Evolutionary conservation across 2,329 filamentous ascomycete species (phyloP).

Genomic region (Hypocreales sp.): DNA sequence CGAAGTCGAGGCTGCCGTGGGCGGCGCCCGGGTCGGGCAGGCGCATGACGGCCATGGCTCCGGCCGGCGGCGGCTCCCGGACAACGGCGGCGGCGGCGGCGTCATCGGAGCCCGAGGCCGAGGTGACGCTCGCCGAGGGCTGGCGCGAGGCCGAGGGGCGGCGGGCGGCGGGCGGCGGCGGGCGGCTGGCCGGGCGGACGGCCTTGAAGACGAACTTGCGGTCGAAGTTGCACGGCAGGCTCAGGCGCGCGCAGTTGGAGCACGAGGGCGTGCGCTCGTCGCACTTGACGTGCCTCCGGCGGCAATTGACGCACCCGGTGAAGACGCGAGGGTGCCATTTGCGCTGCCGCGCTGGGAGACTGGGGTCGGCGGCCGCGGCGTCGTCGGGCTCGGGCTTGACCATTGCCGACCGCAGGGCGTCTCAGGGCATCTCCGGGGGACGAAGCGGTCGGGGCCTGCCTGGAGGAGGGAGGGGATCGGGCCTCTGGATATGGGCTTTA

Average conservation of each 20-base stretch:
- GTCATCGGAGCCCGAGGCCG: neutral
- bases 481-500: too few species aligned
- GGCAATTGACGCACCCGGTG: conserved; percentile 23
- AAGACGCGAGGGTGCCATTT: conserved; percentile 23
- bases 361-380: conserved; percentile 1
- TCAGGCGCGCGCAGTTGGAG: conserved; percentile 18
- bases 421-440: too few species aligned
- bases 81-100: neutral
- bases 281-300: conserved; percentile 17
- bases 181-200: conserved; percentile 1
- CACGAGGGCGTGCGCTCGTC: conserved; percentile 15
- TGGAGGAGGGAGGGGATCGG: too few species aligned
- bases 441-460: too few species aligned
- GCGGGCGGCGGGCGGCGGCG: conserved; percentile 3
- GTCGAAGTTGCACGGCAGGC: conserved; percentile 5
- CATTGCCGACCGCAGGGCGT: conserved; percentile 3
- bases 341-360: conserved; percentile 4
- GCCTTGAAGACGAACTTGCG: conserved; percentile 6
- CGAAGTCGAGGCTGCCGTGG: conserved; percentile 8
- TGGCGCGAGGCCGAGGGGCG: neutral
- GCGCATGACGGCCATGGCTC: too few species aligned
- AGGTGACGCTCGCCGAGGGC: conserved; percentile 1
- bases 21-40: neutral
- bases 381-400: conserved; percentile 4
- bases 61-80: neutral